Evolutionary conservation across 495 filamentous ascomycete genomes (phyloP).

Genomic region (Hypoxylon trugodes): DNA sequence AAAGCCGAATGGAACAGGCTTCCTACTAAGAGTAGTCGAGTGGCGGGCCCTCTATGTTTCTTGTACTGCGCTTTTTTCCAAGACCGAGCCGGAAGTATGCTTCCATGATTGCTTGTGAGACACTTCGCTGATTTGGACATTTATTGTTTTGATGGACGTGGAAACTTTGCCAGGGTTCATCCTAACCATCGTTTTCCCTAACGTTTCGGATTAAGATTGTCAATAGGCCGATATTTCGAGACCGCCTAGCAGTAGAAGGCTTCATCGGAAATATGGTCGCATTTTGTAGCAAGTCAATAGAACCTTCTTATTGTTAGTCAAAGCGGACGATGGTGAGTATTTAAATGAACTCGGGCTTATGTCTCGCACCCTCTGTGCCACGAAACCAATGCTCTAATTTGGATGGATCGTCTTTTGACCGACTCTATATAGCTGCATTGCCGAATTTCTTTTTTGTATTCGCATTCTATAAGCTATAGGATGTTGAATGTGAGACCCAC

Average conservation of each 20-base stretch:
- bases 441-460: slow-evolving; percentile 14
- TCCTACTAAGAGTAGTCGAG: background rate
- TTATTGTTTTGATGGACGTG: slow-evolving; percentile 1
- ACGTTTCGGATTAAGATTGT: slow-evolving; percentile 3
- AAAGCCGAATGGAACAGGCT: background rate
- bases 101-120: background rate
- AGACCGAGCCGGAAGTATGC: slow-evolving; percentile 7
- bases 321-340: background rate
- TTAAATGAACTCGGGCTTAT: slow-evolving; percentile 8
- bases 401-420: slow-evolving; percentile 2
- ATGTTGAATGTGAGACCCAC: slow-evolving; percentile 23
- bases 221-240: background rate
- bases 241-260: slow-evolving; percentile 1
- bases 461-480: slow-evolving; percentile 22
- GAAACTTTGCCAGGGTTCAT: background rate
- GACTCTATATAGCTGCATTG: slow-evolving; percentile 2
- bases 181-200: background rate
- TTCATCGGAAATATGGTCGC: slow-evolving; percentile 7
- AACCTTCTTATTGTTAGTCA: background rate
- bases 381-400: background rate
- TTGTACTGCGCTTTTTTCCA: background rate
- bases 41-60: slow-evolving; percentile 5
- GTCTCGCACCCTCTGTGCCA: slow-evolving; percentile 9
- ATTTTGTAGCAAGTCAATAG: slow-evolving; percentile 11
- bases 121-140: slow-evolving; percentile 13